Evolutionary conservation across 768 basidiomycete species (phyloP), one percentile per base, ranked within the genome.

Genomic region (Amanita molliuscula): DNA sequence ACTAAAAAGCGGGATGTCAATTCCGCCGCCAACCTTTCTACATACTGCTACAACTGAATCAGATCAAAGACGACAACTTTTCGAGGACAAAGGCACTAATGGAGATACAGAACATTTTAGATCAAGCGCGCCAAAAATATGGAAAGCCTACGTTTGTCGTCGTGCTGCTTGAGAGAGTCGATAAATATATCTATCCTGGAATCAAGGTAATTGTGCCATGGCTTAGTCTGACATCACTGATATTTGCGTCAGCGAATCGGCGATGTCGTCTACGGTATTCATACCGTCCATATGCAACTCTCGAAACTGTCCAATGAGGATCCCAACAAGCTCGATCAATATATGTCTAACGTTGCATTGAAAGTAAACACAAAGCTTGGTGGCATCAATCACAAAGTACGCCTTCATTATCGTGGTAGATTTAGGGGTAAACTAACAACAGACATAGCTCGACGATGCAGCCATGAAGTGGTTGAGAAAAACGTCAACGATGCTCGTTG

Each of bases 281-380:
- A 81, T 38, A 88, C 87, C 0, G 63, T 88, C n/a, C 83, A 82
- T 56, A 81, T 88, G 79, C 72, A 78, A 23, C 63, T 82, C 8
- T 58, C 55, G 5, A 89, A 88, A 60, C 83, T 82, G 6, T 60
- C 84, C 5, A 66, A 62, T 5, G 73, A 77, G 11, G 73, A 56
- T 26, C 7, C 6, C 3, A 47, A 79, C n/a, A 36, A 78, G 54
- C 84, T 86, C 56, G 81, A 85, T 50, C 86, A 89, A 55, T 92
- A 91, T 60, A 75, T 88, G 48, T 84, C 88, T 8, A 91, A 88
- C 54, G 78, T 89, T 31, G 84, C 84, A 0, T 65, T 91, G 49
- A 91, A 92, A 57, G 74, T 88, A 6, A 92, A 92, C 56, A 79
- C 80, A 29, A 92, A 92, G 63, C 77, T 90, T 1, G 86, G 87